Conservation (phyloP, 139 green algal species). For the Chlorella sp. region DNA sequence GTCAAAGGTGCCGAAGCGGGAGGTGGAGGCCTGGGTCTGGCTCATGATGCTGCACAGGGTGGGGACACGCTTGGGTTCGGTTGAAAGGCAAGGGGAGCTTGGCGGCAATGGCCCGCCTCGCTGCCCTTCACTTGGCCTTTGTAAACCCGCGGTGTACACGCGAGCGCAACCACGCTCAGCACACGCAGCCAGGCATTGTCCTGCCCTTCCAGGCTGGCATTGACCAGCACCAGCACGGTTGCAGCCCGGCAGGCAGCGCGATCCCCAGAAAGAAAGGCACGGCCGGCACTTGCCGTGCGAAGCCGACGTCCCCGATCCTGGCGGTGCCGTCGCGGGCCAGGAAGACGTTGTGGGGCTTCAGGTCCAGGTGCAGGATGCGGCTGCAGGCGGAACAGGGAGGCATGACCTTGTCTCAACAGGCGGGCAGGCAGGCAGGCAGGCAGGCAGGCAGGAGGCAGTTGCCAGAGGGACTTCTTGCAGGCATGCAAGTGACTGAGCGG, state of each 20-base stretch:
- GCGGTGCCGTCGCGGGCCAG: conserved; percentile 30
- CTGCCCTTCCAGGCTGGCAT: not conserved
- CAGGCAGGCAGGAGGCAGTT: too few relatives aligned
- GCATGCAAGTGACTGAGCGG: too few relatives aligned
- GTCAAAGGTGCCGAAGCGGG: conserved; percentile 6
- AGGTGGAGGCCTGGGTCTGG: not conserved
- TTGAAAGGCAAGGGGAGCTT: too few relatives aligned
- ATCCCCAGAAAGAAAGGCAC: not conserved
- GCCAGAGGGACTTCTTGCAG: too few relatives aligned
- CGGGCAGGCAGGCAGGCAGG: too few relatives aligned
- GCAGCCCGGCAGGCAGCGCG: not conserved
- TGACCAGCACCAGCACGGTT: too few relatives aligned
- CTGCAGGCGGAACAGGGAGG: not conserved
- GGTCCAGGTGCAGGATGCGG: conserved; percentile 19
- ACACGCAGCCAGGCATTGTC: not conserved
- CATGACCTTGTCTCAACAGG: too few relatives aligned
- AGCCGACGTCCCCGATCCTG: conserved; percentile 40
- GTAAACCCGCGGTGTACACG: too few relatives aligned
- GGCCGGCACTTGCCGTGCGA: not conserved
- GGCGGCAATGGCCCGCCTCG: too few relatives aligned
- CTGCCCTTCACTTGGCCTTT: too few relatives aligned
- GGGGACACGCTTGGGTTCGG: too few relatives aligned
- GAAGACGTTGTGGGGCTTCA: conserved; percentile 45
- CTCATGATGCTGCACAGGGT: conserved; percentile 13
- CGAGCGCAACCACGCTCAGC: not conserved